A percentile compares a stretch with the other conserved stretches of the same genome.
Conservation (phyloP, 1,284 basidiomycete genomes). For the Leccinum pachyderme region DNA sequence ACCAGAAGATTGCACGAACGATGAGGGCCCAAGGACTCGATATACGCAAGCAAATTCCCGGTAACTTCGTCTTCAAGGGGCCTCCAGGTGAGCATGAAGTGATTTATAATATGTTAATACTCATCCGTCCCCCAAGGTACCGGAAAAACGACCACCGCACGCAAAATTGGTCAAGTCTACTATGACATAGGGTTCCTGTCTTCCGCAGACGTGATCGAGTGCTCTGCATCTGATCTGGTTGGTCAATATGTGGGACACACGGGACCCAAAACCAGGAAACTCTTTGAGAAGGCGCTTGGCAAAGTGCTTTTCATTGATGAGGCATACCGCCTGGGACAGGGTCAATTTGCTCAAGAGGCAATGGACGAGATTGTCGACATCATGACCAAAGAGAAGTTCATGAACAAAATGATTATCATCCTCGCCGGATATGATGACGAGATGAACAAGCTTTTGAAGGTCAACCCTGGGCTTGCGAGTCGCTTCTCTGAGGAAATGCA, state of each 20-base stretch:
- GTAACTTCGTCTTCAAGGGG: conserved; percentile 67
- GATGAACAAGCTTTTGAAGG: conserved; percentile 56
- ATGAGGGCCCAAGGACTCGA: conserved; percentile 43
- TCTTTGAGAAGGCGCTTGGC: conserved; percentile 60
- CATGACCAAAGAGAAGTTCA: conserved; percentile 54
- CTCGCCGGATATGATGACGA: conserved; percentile 65
- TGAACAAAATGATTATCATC: conserved; percentile 58
- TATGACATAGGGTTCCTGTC: conserved; percentile 65
- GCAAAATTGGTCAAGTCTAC: conserved; percentile 46
- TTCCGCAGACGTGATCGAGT: conserved; percentile 54
- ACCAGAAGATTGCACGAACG: conserved; percentile 48
- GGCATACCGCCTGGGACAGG: conserved; percentile 57
- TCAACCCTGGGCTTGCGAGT: conserved; percentile 61
- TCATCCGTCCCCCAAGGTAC: conserved; percentile 23
- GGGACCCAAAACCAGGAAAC: conserved; percentile 55
- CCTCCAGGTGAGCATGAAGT: conserved; percentile 54
- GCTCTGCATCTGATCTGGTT: conserved; percentile 63
- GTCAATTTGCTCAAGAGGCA: conserved; percentile 62
- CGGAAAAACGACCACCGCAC: conserved; percentile 43
- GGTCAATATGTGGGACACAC: conserved; percentile 66
- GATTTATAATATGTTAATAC: background rate
- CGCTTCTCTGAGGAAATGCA: conserved; percentile 59
- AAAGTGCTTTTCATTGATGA: conserved; percentile 66
- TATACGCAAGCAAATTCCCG: conserved; percentile 50
- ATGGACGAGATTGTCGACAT: conserved; percentile 65